phyloP scores from a whole-genome alignment of 495 filamentous ascomycete species.

The Penicillium mononematosum region DNA sequence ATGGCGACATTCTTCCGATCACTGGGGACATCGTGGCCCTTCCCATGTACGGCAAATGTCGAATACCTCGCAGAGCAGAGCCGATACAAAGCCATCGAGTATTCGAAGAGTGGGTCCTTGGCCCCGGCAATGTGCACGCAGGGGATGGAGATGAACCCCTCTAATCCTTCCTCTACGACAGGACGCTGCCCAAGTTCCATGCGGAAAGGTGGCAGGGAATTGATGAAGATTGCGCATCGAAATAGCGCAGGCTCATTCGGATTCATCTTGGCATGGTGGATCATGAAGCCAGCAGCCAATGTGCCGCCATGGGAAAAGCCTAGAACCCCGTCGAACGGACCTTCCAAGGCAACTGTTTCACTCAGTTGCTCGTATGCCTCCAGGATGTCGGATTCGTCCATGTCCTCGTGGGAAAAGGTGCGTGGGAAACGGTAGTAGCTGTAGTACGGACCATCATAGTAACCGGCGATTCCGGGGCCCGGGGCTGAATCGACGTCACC shows the following conservation, averaged over 20 bases:
- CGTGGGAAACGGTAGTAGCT: slow-evolving; percentile 39
- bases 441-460: slow-evolving; percentile 38
- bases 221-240: slow-evolving; percentile 41
- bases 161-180: slow-evolving; percentile 24
- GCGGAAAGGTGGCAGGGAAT: slow-evolving; percentile 33
- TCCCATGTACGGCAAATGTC: slow-evolving; percentile 30
- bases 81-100: slow-evolving; percentile 31
- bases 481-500: slow-evolving; percentile 35
- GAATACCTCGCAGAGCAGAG: slow-evolving; percentile 25
- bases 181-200: slow-evolving; percentile 27
- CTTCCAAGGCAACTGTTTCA: slow-evolving; percentile 35
- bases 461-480: slow-evolving; percentile 34
- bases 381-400: slow-evolving; percentile 25
- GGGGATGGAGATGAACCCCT: slow-evolving; percentile 28
- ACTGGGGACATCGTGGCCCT: slow-evolving; percentile 35
- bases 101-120: slow-evolving; percentile 27
- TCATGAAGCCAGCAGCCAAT: slow-evolving; percentile 33
- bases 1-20: slow-evolving; percentile 30
- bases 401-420: slow-evolving; percentile 22
- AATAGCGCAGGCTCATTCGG: slow-evolving; percentile 25
- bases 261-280: slow-evolving; percentile 31
- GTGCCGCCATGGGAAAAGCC: slow-evolving; percentile 43
- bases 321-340: slow-evolving; percentile 40
- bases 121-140: slow-evolving; percentile 32
- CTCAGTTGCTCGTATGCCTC: slow-evolving; percentile 33